Evolutionary conservation across 23 red algal genomes (phyloP), one percentile per base, ranked within the genome.

Genomic region (Chondrus crispus): DNA sequence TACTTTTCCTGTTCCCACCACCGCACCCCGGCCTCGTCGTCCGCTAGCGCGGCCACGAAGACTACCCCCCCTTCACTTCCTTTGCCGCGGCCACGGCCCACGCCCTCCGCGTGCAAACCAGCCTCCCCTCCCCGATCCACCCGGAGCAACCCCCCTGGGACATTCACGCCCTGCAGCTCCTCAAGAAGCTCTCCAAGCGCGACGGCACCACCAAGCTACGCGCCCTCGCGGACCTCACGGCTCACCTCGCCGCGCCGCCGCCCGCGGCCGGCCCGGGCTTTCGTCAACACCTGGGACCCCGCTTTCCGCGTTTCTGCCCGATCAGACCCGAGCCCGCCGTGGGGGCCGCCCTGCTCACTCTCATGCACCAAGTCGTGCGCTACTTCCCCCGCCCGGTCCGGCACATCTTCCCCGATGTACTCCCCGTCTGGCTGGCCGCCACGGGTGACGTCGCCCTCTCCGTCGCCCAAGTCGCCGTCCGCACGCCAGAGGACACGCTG

Each of bases 71-170:
- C 19, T 92, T 92, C 78, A 92, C 89, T 38, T 84, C 77, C 32
- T 92, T 92, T 73, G 89, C 89, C 45, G 89, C 89, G 43, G 89
- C 79, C 46, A 92, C 89, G 8, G 89, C 89, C 74, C 77, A 82
- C 10, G 89, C 74, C 6, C 77, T 92, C 9, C 24, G 48, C 13
- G 74, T 24, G 13, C 36, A 55, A 24, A 71, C 76, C 58, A 55
- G 60, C 13, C 29, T 30, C 33, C 35, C 63, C 7, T 38, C 62
- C 45, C 12, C 24, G 24, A 7, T 52, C 14, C n/a, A n/a, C n/a
- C n/a, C n/a, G n/a, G n/a, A n/a, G n/a, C n/a, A n/a, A n/a, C 45
- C 47, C 37, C 66, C 54, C 40, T 92, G 89, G 89, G 89, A 92
- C 46, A 36, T 62, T 19, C 57, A 22, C 22, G 75, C 89, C 18